Percentiles rank a stretch among this genome's conserved stretches.
Conservation (phyloP, 257 asterid genomes). For the Cynanchum wilfordii region DNA sequence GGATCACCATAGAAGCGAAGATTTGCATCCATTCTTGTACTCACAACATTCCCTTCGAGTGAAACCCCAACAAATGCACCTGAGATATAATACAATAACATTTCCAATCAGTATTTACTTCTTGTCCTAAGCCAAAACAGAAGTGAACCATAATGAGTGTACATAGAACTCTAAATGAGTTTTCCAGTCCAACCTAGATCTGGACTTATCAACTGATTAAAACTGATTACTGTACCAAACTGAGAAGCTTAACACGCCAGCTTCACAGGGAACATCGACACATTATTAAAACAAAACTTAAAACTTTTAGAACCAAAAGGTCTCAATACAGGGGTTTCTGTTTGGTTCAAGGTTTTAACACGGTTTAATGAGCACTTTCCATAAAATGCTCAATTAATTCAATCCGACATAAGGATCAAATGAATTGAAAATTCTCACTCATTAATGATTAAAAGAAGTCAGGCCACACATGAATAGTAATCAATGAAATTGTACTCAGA, state of each 20-base stretch:
- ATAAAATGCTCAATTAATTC: background rate
- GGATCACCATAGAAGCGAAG: constrained; percentile 95
- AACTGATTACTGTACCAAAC: background rate
- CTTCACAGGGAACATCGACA: background rate
- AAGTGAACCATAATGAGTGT: background rate
- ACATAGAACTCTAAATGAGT: background rate
- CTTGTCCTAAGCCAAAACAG: background rate
- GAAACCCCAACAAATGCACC: constrained; percentile 98
- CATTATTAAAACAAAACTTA: background rate
- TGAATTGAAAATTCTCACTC: background rate
- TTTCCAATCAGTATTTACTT: background rate
- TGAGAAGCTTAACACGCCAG: background rate
- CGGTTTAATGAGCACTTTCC: background rate
- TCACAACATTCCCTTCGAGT: constrained; percentile 79
- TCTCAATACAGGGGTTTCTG: background rate
- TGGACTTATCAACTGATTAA: background rate
- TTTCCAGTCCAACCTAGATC: background rate
- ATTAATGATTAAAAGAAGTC: background rate
- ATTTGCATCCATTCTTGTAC: constrained; percentile 91
- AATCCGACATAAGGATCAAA: background rate
- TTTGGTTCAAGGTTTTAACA: background rate
- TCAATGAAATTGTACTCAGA: background rate
- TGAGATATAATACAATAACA: constrained; percentile 27
- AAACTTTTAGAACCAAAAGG: background rate
- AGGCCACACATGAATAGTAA: background rate